Percentiles rank a stretch among this genome's conserved stretches.
phyloP scores from a whole-genome alignment of 2,329 filamentous ascomycete species.

The Venturiaceae sp. region DNA sequence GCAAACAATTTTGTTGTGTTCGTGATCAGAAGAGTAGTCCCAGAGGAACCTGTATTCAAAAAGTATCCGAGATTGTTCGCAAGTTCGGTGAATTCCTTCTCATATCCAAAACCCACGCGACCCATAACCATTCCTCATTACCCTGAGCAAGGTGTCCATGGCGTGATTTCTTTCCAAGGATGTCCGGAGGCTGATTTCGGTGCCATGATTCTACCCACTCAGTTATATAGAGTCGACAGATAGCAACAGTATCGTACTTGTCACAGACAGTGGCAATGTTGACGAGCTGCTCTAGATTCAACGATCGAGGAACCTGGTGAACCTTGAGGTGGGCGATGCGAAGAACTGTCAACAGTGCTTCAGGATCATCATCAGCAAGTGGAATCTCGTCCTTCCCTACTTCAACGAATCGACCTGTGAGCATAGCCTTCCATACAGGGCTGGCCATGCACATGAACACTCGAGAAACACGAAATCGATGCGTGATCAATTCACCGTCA shows the following conservation, averaged over 20 bases:
- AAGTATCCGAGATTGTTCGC: background rate
- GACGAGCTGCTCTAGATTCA: background rate
- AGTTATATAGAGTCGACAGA: background rate
- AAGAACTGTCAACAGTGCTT: background rate
- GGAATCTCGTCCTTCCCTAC: background rate
- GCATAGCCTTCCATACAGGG: background rate
- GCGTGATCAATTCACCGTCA: background rate
- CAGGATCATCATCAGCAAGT: background rate
- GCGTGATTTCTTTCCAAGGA: background rate
- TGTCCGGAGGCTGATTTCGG: background rate
- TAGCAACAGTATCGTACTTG: background rate
- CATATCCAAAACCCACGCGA: background rate
- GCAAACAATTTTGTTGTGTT: too few relatives aligned
- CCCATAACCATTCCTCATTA: background rate
- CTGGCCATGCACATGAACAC: background rate
- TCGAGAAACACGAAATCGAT: background rate
- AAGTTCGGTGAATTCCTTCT: background rate
- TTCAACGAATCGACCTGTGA: background rate
- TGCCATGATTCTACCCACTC: background rate
- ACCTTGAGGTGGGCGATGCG: background rate
- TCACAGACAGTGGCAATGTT: background rate
- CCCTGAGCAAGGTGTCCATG: background rate
- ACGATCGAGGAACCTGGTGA: background rate
- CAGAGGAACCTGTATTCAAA: too few relatives aligned
- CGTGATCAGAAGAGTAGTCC: too few relatives aligned